phyloP scores from a whole-genome alignment of 1,284 basidiomycete species.

The Cutaneotrichosporon mucoides region DNA sequence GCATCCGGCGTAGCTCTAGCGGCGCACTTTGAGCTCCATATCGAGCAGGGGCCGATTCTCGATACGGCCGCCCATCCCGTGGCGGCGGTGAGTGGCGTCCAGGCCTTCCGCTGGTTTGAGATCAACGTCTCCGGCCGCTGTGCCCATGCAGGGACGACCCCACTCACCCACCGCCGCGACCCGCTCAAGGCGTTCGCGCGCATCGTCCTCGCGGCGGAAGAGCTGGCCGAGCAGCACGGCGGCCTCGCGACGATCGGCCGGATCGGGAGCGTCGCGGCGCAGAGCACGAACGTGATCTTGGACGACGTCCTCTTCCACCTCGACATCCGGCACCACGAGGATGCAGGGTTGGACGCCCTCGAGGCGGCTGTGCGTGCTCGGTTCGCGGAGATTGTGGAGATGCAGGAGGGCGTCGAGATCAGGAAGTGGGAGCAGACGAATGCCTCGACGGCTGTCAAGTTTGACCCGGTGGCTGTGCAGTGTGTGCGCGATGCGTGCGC shows the following conservation, averaged over 20 bases:
- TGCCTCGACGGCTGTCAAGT: slow-evolving; percentile 7
- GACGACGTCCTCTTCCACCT: slow-evolving; percentile 23
- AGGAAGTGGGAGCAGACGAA: slow-evolving; percentile 1
- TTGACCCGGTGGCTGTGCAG: slow-evolving; percentile 5
- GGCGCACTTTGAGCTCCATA: slow-evolving; percentile 38
- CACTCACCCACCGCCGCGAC: slow-evolving; percentile 23
- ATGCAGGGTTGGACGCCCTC: slow-evolving; percentile 12
- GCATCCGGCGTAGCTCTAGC: slow-evolving; percentile 14
- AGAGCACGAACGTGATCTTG: slow-evolving; percentile 23
- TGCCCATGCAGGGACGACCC: slow-evolving; percentile 30
- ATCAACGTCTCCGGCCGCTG: slow-evolving; percentile 24
- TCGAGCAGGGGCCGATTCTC: slow-evolving; percentile 36
- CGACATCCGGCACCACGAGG: slow-evolving; percentile 23
- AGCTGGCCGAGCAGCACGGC: slow-evolving; percentile 12
- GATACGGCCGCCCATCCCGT: slow-evolving; percentile 12
- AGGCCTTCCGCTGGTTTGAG: slow-evolving; percentile 29
- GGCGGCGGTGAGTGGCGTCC: slow-evolving; percentile 26
- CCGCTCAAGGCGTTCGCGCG: slow-evolving; percentile 16
- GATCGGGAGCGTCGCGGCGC: slow-evolving; percentile 10
- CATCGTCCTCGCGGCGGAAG: slow-evolving; percentile 16
- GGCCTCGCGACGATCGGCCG: slow-evolving; percentile 24
- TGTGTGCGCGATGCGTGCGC: slow-evolving; percentile 7
- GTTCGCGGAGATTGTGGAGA: neutral
- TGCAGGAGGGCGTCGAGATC: slow-evolving; percentile 1
- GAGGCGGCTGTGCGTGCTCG: slow-evolving; percentile 12